phyloP scores from a whole-genome alignment of 176 grass and related monocot genomes.

The Raddia guianensis region DNA sequence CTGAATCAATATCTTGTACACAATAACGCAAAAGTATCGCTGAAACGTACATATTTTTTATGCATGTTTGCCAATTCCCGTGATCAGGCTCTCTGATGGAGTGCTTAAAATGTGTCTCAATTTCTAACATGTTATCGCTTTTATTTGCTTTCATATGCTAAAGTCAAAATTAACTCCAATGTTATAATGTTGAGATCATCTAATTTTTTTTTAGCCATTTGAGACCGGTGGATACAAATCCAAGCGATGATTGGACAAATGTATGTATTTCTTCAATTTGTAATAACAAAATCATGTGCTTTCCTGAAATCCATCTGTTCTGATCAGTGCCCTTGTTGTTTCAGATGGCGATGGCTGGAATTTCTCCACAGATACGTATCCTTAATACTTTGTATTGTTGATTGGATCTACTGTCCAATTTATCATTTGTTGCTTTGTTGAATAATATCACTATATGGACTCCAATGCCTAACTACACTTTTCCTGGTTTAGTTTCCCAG shows the following conservation, averaged over 20 bases:
- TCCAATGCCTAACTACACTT: conserved; percentile 7
- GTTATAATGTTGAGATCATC: conserved; percentile 15
- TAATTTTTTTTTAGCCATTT: conserved; percentile 65
- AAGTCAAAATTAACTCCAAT: conserved; percentile 25
- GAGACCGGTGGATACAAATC: conserved; percentile 74
- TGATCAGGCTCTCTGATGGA: background rate
- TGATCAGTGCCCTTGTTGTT: conserved; percentile 41
- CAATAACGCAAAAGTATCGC: conserved; percentile 8
- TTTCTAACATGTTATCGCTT: conserved; percentile 14
- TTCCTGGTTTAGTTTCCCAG: background rate
- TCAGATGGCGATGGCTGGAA: conserved; percentile 88
- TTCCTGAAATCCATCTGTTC: conserved; percentile 27
- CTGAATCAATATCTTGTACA: background rate
- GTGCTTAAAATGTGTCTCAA: background rate
- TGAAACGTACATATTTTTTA: background rate
- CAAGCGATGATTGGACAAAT: conserved; percentile 85
- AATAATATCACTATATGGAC: background rate
- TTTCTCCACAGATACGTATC: conserved; percentile 92
- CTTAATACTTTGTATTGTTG: conserved; percentile 39
- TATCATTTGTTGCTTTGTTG: conserved; percentile 20
- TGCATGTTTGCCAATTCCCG: background rate
- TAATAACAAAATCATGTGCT: background rate
- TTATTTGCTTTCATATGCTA: conserved; percentile 15
- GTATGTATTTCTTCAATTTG: conserved; percentile 47
- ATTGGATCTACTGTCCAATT: background rate